A percentile compares a stretch with the other conserved stretches of the same genome.
phyloP scores from a whole-genome alignment of 1,284 basidiomycete species.

The Tylopilus sp. region DNA sequence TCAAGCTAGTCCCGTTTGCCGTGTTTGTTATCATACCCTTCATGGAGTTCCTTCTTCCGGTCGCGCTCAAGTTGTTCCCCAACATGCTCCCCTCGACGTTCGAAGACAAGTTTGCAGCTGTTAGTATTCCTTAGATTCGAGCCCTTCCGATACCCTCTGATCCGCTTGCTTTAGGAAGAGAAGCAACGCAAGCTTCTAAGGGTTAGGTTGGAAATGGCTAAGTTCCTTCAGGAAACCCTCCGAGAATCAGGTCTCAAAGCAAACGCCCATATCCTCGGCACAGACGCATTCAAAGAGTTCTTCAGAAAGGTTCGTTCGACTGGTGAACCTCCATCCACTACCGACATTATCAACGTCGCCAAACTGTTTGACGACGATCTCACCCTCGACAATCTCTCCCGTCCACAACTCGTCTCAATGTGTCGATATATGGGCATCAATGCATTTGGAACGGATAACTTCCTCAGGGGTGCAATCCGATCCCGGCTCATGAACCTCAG shows the following conservation, averaged over 20 bases:
- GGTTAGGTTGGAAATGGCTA: slow-evolving; percentile 96
- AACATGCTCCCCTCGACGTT: slow-evolving; percentile 99
- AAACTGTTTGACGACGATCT: slow-evolving; percentile 97
- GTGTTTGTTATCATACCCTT: slow-evolving; percentile 96
- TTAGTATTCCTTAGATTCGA: slow-evolving; percentile 36
- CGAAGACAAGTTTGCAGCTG: slow-evolving; percentile 92
- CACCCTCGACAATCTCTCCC: slow-evolving; percentile 94
- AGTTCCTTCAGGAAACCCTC: slow-evolving; percentile 97
- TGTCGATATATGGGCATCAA: slow-evolving; percentile 97
- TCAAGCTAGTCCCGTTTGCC: slow-evolving; percentile 91
- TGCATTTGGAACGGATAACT: slow-evolving; percentile 98
- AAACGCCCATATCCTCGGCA: slow-evolving; percentile 86
- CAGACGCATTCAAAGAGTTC: slow-evolving; percentile 97
- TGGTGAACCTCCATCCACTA: slow-evolving; percentile 84
- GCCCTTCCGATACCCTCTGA: not conserved
- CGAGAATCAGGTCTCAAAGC: slow-evolving; percentile 91
- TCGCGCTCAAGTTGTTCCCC: slow-evolving; percentile 95
- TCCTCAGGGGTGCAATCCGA: slow-evolving; percentile 90
- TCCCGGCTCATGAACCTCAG: slow-evolving; percentile 79
- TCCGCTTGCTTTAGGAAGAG: slow-evolving; percentile 66
- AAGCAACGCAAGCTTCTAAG: slow-evolving; percentile 94
- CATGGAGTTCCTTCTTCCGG: slow-evolving; percentile 96
- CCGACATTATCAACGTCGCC: slow-evolving; percentile 91
- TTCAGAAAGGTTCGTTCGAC: slow-evolving; percentile 98
- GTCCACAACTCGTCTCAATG: slow-evolving; percentile 96